A percentile compares a stretch with the other conserved stretches of the same genome.
Evolutionary conservation across 2,329 filamentous ascomycete genomes (phyloP).

Genomic region (Nigrospora oryzae): DNA sequence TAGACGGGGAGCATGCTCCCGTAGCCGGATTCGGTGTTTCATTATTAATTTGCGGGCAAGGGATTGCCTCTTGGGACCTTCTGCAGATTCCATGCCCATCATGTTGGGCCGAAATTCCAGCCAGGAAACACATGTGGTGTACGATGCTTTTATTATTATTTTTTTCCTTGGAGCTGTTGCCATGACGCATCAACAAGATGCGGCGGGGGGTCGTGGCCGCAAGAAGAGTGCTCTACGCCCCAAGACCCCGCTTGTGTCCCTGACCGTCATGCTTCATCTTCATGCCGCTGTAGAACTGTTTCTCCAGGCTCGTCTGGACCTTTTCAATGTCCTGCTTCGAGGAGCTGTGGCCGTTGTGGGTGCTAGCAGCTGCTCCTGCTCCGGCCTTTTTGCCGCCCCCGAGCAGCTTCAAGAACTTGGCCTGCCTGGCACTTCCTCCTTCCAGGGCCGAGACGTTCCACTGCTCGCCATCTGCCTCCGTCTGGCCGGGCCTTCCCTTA

Average conservation of each 20-base stretch:
- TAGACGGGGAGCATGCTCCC: no score
- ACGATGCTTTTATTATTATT: no score
- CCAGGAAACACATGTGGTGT: no score
- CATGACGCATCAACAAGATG: no score
- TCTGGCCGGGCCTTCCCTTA: slow-evolving; percentile 11
- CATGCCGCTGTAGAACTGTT: slow-evolving; percentile 48
- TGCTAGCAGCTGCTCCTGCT: slow-evolving; percentile 8
- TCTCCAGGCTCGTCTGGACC: slow-evolving; percentile 42
- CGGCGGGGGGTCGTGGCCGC: no score
- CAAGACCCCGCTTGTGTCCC: slow-evolving; percentile 41
- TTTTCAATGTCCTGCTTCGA: slow-evolving; percentile 16
- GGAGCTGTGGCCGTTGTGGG: slow-evolving; percentile 4
- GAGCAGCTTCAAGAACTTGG: slow-evolving; percentile 49
- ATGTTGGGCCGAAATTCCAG: no score
- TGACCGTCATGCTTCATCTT: slow-evolving; percentile 44
- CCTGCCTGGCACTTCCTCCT: slow-evolving; percentile 40
- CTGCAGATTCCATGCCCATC: no score
- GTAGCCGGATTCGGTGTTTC: no score
- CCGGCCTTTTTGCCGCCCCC: slow-evolving; percentile 41
- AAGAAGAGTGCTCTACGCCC: slow-evolving; percentile 27
- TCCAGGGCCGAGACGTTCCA: slow-evolving; percentile 46
- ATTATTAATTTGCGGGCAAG: no score
- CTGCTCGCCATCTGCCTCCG: slow-evolving; percentile 24
- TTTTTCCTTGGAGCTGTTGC: no score
- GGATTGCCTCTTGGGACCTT: no score